Conservation (phyloP, 345 rosid genomes). For the Corchorus olitorius region DNA sequence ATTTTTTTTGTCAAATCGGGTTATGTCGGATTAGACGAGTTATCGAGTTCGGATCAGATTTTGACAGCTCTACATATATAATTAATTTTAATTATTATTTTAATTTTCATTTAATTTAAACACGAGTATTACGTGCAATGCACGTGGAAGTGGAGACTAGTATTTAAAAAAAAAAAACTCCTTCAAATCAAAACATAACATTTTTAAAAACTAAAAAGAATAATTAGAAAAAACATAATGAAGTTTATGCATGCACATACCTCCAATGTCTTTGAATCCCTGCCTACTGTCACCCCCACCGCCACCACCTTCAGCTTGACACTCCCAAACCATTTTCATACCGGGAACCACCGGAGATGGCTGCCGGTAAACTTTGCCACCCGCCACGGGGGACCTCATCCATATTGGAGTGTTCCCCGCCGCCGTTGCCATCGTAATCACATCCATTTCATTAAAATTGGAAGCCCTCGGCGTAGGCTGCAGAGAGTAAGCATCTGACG, state of each 20-base stretch:
- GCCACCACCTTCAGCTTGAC: conserved; percentile 28
- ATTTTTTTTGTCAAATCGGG: no score
- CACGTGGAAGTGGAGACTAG: no score
- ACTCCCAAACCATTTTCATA: conserved; percentile 34
- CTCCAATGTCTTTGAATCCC: conserved; percentile 32
- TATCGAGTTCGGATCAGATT: no score
- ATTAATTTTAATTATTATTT: no score
- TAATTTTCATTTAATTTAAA: no score
- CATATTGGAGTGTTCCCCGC: conserved; percentile 36
- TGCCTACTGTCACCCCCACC: conserved; percentile 28
- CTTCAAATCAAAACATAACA: background rate
- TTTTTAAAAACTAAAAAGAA: background rate
- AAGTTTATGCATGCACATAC: conserved; percentile 23
- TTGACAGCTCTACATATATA: no score
- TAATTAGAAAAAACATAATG: background rate
- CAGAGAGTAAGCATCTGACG: conserved; percentile 76
- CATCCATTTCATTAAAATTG: conserved; percentile 53
- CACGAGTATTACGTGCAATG: no score
- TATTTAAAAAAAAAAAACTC: background rate
- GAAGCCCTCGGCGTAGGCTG: conserved; percentile 59
- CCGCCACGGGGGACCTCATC: conserved; percentile 45
- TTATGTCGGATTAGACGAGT: no score
- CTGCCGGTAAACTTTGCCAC: conserved; percentile 41
- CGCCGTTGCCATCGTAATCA: conserved; percentile 21
- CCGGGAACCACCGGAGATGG: conserved; percentile 42